Percentiles rank a stretch among this genome's conserved stretches.
Evolutionary conservation across 2,329 filamentous ascomycete genomes (phyloP).

Genomic region (Penicillium sp.): DNA sequence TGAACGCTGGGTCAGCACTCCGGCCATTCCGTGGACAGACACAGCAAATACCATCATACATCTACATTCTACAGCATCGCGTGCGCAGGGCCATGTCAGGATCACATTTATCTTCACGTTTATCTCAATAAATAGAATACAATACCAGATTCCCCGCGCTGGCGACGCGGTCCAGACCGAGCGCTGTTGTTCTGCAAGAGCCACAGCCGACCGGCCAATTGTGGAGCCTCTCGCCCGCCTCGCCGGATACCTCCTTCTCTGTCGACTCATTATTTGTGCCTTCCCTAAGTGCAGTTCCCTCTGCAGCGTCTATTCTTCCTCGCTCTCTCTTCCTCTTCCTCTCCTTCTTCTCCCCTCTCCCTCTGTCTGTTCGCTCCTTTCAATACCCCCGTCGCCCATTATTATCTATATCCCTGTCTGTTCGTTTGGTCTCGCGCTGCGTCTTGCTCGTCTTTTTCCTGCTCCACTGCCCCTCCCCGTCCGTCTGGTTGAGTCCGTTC

Average conservation of each 20-base stretch:
- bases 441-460: not conserved
- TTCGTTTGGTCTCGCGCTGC: not conserved
- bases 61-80: too few species aligned
- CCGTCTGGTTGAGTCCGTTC: not conserved
- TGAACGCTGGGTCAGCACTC: not conserved
- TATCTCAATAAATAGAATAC: not conserved
- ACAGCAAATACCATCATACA: too few species aligned
- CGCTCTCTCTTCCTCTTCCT: not conserved
- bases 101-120: not conserved
- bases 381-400: not conserved
- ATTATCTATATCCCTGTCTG: not conserved
- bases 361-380: not conserved
- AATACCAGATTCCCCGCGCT: constrained; percentile 16
- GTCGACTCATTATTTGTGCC: not conserved
- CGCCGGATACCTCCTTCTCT: constrained; percentile 15
- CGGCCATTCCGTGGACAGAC: too few species aligned
- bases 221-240: constrained; percentile 17
- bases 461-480: not conserved
- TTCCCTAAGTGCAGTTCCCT: not conserved
- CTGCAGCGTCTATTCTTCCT: not conserved
- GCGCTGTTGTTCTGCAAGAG: not conserved
- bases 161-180: constrained; percentile 12
- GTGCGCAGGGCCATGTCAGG: too few species aligned
- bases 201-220: constrained; percentile 12
- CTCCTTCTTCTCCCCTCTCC: not conserved